Conservation (phyloP, 768 basidiomycete species). For the Termitomyces sp. region DNA sequence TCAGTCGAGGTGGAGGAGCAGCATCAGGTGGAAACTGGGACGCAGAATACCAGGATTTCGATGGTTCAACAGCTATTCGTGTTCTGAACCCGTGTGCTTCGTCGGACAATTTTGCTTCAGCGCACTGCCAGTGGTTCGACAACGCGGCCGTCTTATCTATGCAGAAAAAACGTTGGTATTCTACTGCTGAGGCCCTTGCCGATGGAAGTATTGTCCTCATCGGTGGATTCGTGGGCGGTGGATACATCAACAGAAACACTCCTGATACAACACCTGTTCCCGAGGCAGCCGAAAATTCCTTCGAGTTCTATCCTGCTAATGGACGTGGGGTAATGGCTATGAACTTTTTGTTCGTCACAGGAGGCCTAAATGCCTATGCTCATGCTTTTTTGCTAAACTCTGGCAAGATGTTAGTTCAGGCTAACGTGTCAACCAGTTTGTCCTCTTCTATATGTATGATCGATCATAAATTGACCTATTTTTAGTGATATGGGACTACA, state of each 20-base stretch:
- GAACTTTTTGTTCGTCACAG: slow-evolving; percentile 65
- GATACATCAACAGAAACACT: slow-evolving; percentile 72
- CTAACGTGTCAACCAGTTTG: slow-evolving; percentile 72
- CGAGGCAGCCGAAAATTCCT: slow-evolving; percentile 73
- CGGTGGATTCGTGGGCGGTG: slow-evolving; percentile 75
- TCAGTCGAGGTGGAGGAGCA: slow-evolving; percentile 57
- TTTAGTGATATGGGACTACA: slow-evolving; percentile 46
- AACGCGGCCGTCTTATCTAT: slow-evolving; percentile 55
- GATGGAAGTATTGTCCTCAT: slow-evolving; percentile 79
- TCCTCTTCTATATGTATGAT: slow-evolving; percentile 4
- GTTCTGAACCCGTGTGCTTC: slow-evolving; percentile 70
- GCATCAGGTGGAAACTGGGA: slow-evolving; percentile 55
- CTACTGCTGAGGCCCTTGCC: slow-evolving; percentile 63
- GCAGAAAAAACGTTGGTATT: slow-evolving; percentile 74
- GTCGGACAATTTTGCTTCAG: slow-evolving; percentile 37
- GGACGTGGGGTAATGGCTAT: slow-evolving; percentile 42
- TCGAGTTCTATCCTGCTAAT: slow-evolving; percentile 74
- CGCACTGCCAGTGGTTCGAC: slow-evolving; percentile 70
- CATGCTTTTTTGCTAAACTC: slow-evolving; percentile 71
- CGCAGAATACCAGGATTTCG: slow-evolving; percentile 69
- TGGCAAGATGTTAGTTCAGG: slow-evolving; percentile 77
- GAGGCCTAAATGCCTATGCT: slow-evolving; percentile 74
- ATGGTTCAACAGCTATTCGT: slow-evolving; percentile 76
- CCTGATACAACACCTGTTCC: slow-evolving; percentile 59
- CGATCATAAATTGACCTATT: slow-evolving; percentile 8